Base-by-base conservation (phyloP, 2,329 filamentous ascomycete species). In the Aspergillus texensis region DNA sequence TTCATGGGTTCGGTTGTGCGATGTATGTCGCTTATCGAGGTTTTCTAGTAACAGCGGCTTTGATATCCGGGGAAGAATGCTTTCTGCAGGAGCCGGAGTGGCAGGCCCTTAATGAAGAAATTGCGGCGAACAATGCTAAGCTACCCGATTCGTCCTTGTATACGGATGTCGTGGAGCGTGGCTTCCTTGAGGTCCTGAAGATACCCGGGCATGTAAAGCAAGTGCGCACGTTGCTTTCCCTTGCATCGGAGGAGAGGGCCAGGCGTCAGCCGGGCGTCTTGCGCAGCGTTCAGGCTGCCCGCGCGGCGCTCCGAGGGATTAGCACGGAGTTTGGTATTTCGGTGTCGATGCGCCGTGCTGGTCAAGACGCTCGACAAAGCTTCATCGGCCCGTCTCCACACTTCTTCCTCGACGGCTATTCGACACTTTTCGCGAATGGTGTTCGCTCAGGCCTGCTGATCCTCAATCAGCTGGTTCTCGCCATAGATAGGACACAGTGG, bases 1-100 rank as follows among this genome's bases (percentile, higher is more conserved):
- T 72, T n/a, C 61, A 65, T n/a, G 77, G 76, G 0, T 72, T 79
- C 41, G 77, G 75, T 26, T 72, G 73, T 11, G 71, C 73, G 28
- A 67, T 78, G 56, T 78, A 75, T 36, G 69, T 77, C 19, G 73
- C 75, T 8, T 78, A 72, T 66, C 75, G 77, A 16, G 72, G 74
- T 34, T 75, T 75, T 14, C 65, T 80, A 5, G 68, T 79, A 34
- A 73, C 76, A 16, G 71, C 75, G 21, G 74, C 77, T 2, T 68
- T 77, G 41, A 65, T 75, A 19, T 65, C 71, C 14, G 72, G 75
- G 11, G 72, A 74, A 45, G 65, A 73, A 8, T 79, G 77, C 58
- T 77, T 79, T 57, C 60, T 79, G 19, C 70, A 73, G 54, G 66
- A 73, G 21, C 75, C 77, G 1, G 73, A 75, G 46, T 79, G 77